Evolutionary conservation across 2,329 filamentous ascomycete genomes (phyloP), one percentile per base, ranked within the genome.

Genomic region (Calonectria fujianensis): DNA sequence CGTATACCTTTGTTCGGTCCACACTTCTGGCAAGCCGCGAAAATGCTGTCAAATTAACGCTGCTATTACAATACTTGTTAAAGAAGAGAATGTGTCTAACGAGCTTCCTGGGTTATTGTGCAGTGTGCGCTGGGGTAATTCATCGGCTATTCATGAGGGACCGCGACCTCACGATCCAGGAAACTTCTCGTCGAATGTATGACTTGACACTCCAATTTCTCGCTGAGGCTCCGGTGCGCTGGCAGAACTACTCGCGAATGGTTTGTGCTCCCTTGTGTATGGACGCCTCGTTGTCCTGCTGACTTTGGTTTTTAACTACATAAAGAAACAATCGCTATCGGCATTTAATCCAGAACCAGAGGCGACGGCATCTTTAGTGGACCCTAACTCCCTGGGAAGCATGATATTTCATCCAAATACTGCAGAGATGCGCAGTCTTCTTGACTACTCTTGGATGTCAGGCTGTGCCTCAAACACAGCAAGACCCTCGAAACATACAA

Each of bases 221-320:
- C 24, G 29, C 20, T 3, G 31, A 52, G 10, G 64, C 64, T 52
- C 64, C 64, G n/a, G 64, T 52, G 20, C 64, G 64, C 20, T 67
- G 64, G 64, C 41, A 52, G 64, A 13, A 67, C 45, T 52, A 51
- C 48, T 41, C n/a, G 16, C 64, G 64, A 27, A 51, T 67, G 64
- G 64, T 67, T 35, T 35, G 64, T 67, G 24, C 39, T 64, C 61
- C 37, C 6, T 13, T 39, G 10, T 39, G 37, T 10, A 13, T 3
- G 11, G 14, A 39, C 14, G 10, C 37, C 14, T 13, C 6, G 37
- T 16, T 3, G 11, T 39, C 37, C 13, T 16, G 37, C 37, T 16
- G 14, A 39, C 37, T 39, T 13, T 39, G 37, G 10, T 13, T 10
- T 39, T 39, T 13, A 16, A 39, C 14, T 39, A 39, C 14, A 11